Evolutionary conservation across 129 eudicot species (phyloP).

Genomic region (Flaveria bidentis): DNA sequence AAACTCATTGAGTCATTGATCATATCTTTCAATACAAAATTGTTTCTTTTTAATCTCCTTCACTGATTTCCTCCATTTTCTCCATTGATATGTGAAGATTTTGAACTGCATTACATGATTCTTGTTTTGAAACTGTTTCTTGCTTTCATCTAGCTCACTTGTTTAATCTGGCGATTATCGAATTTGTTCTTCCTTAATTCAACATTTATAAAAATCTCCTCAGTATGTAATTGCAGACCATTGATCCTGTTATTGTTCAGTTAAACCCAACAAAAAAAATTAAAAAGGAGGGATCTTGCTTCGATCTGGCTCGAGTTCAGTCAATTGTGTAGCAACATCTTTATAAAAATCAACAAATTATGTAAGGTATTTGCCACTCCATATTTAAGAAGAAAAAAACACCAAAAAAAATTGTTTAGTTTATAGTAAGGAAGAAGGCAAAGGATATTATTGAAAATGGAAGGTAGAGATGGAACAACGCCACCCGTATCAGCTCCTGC

Average conservation of each 20-base stretch:
- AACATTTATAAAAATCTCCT: constrained; percentile 34
- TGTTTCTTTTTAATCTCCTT: not conserved
- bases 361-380: constrained; percentile 24
- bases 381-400: constrained; percentile 16
- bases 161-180: constrained; percentile 34
- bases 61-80: not conserved
- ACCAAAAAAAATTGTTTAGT: not conserved
- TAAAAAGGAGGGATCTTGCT: not conserved
- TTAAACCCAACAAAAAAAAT: not conserved
- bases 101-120: constrained; percentile 12
- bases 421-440: not conserved
- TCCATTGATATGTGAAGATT: not conserved
- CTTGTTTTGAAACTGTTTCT: constrained; percentile 8
- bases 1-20: constrained; percentile 10
- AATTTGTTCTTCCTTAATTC: constrained; percentile 30
- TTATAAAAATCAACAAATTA: constrained; percentile 33
- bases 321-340: constrained; percentile 24
- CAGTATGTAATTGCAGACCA: constrained; percentile 30
- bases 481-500: constrained; percentile 59
- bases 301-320: constrained; percentile 19
- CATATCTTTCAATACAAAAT: not conserved
- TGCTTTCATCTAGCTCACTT: constrained; percentile 24
- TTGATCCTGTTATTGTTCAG: not conserved
- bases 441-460: constrained; percentile 28
- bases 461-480: constrained; percentile 30